Percentiles rank a stretch among this genome's conserved stretches.
phyloP scores from a whole-genome alignment of 495 filamentous ascomycete species.

The Bryoglossum gracile region DNA sequence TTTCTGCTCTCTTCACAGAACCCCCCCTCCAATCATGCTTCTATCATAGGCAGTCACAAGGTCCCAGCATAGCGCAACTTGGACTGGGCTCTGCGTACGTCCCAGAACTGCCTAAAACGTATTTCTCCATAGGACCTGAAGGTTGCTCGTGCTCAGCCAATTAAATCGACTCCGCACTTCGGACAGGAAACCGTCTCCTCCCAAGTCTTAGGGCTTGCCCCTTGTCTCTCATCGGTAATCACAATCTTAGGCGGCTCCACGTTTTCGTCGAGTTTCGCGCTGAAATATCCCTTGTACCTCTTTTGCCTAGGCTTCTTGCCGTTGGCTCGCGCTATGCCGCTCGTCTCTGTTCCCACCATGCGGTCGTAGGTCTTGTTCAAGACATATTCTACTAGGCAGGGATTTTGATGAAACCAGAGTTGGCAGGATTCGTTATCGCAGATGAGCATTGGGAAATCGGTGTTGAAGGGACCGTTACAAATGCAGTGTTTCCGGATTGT shows the following conservation, averaged over 20 bases:
- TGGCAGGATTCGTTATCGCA: slow-evolving; percentile 50
- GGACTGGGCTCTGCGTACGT: too few relatives aligned
- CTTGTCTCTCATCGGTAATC: slow-evolving; percentile 12
- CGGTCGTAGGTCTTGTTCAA: slow-evolving; percentile 40
- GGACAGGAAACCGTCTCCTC: slow-evolving; percentile 9
- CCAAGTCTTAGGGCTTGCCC: slow-evolving; percentile 3
- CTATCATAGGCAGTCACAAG: too few relatives aligned
- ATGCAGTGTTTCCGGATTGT: slow-evolving; percentile 52
- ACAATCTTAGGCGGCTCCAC: slow-evolving; percentile 1
- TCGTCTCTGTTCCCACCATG: background rate
- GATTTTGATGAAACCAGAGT: slow-evolving; percentile 53
- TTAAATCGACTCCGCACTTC: slow-evolving; percentile 11
- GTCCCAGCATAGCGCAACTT: too few relatives aligned
- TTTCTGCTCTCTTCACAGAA: too few relatives aligned
- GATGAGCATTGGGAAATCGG: slow-evolving; percentile 50
- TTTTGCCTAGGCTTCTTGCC: slow-evolving; percentile 12
- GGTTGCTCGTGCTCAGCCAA: too few relatives aligned
- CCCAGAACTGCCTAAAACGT: too few relatives aligned
- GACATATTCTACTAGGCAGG: slow-evolving; percentile 49
- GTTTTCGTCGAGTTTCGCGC: background rate
- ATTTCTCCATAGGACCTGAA: too few relatives aligned
- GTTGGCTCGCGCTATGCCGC: slow-evolving; percentile 10
- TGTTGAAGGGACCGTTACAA: slow-evolving; percentile 55
- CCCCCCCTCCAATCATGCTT: too few relatives aligned
- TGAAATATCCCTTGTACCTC: slow-evolving; percentile 11